Conservation (phyloP, 1,284 basidiomycete genomes). For the Exobasidium rhododendri region DNA sequence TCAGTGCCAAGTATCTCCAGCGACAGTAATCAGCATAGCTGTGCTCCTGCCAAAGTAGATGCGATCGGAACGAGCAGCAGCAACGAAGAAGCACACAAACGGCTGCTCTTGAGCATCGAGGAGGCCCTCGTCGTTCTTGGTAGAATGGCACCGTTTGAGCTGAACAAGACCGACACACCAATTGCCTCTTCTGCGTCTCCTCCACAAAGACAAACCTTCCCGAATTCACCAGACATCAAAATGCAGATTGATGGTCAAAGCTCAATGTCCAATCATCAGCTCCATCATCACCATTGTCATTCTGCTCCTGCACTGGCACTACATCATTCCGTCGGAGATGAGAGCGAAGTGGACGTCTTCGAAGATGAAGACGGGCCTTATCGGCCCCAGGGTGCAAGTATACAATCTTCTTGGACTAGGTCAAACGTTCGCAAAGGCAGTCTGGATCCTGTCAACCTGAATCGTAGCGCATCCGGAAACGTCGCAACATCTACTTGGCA, state of each 20-base stretch:
- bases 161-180: neutral
- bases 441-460: neutral
- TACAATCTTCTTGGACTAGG: neutral
- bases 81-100: constrained; percentile 30
- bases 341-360: constrained; percentile 12
- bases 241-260: constrained; percentile 23
- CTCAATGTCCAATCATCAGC: neutral
- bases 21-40: too few species aligned
- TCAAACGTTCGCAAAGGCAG: neutral
- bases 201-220: constrained; percentile 8
- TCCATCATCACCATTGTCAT: constrained; percentile 31
- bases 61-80: neutral
- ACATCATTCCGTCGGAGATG: neutral
- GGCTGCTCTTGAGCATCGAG: constrained; percentile 35
- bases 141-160: constrained; percentile 24
- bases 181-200: neutral
- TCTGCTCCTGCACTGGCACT: constrained; percentile 31
- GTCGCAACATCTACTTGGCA: neutral
- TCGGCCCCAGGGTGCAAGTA: constrained; percentile 8
- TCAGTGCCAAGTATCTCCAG: constrained; percentile 11
- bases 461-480: neutral
- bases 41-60: constrained; percentile 9
- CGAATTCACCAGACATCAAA: constrained; percentile 20
- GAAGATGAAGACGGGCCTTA: constrained; percentile 14
- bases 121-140: constrained; percentile 33